A percentile compares a stretch with the other conserved stretches of the same genome.
Conservation (phyloP, 2,329 filamentous ascomycete genomes). For the Stagonosporopsis chrysanthemi region DNA sequence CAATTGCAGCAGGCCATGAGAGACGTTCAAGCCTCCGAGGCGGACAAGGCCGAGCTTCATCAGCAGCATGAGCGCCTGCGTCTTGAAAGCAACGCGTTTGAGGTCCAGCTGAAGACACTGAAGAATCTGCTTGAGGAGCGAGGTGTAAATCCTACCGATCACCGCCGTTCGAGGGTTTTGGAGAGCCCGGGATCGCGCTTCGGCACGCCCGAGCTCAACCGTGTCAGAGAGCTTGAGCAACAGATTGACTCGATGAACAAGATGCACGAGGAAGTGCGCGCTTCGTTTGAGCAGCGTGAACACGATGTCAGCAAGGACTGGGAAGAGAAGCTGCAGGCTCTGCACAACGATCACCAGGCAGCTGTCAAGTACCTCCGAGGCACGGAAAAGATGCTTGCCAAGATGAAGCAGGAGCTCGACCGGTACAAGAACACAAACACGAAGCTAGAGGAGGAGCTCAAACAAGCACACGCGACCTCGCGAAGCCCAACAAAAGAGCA, state of each 20-base stretch:
- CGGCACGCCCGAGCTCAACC: slow-evolving; percentile 77
- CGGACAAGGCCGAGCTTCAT: slow-evolving; percentile 81
- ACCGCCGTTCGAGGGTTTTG: slow-evolving; percentile 73
- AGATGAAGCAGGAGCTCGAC: slow-evolving; percentile 96
- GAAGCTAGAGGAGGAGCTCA: slow-evolving; percentile 82
- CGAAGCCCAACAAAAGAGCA: slow-evolving; percentile 52
- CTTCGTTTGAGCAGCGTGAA: slow-evolving; percentile 77
- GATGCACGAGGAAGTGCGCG: slow-evolving; percentile 85
- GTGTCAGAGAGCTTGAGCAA: slow-evolving; percentile 84
- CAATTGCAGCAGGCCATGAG: slow-evolving; percentile 86
- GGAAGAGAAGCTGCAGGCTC: slow-evolving; percentile 88
- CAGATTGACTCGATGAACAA: slow-evolving; percentile 80
- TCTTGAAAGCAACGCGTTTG: slow-evolving; percentile 91
- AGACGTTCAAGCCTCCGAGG: slow-evolving; percentile 82
- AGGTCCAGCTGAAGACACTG: slow-evolving; percentile 89
- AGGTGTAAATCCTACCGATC: slow-evolving; percentile 79
- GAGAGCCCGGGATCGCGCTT: slow-evolving; percentile 78
- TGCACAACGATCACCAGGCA: slow-evolving; percentile 97
- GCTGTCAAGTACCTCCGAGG: slow-evolving; percentile 98
- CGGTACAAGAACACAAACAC: slow-evolving; percentile 89
- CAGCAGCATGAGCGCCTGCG: slow-evolving; percentile 84
- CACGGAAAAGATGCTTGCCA: slow-evolving; percentile 98
- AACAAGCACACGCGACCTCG: slow-evolving; percentile 58
- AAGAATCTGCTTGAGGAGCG: slow-evolving; percentile 92
- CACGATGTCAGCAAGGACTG: slow-evolving; percentile 89